phyloP scores from a whole-genome alignment of 106 monocot genomes.

The Apostasia ramifera region DNA sequence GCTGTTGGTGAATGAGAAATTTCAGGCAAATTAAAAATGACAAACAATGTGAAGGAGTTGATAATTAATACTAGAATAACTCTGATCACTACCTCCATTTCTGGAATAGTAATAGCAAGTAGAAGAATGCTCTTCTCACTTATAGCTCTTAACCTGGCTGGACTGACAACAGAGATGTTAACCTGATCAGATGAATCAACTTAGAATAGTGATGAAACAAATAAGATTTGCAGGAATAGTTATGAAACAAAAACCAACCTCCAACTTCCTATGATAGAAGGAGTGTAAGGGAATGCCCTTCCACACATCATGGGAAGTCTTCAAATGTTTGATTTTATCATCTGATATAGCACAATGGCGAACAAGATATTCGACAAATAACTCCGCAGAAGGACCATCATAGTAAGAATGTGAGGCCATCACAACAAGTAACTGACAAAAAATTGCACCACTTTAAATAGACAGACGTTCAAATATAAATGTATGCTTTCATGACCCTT shows the following conservation, averaged over 20 bases:
- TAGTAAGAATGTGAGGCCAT: slow-evolving; percentile 98
- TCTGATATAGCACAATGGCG: slow-evolving; percentile 75
- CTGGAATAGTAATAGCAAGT: slow-evolving; percentile 85
- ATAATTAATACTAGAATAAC: slow-evolving; percentile 1
- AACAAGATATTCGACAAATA: slow-evolving; percentile 79
- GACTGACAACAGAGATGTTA: slow-evolving; percentile 36
- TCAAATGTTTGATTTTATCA: slow-evolving; percentile 44
- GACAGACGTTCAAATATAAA: slow-evolving; percentile 1
- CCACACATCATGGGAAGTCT: slow-evolving; percentile 30
- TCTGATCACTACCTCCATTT: slow-evolving; percentile 74
- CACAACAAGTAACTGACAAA: slow-evolving; percentile 81
- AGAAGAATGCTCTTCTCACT: slow-evolving; percentile 93
- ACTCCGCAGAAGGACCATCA: slow-evolving; percentile 56
- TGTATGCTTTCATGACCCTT: background rate
- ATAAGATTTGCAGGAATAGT: background rate
- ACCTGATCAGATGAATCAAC: slow-evolving; percentile 32
- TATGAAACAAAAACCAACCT: slow-evolving; percentile 29
- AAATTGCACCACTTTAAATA: slow-evolving; percentile 15
- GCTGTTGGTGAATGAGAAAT: slow-evolving; percentile 38
- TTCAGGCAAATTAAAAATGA: background rate
- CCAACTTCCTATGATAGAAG: slow-evolving; percentile 61
- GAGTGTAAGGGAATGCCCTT: slow-evolving; percentile 37
- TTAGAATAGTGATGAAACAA: background rate
- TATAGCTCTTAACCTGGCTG: slow-evolving; percentile 57
- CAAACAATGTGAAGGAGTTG: background rate